Evolutionary conservation across 2,329 filamentous ascomycete species (phyloP), one percentile per base, ranked within the genome.

Genomic region (Bipolaris gigantea): DNA sequence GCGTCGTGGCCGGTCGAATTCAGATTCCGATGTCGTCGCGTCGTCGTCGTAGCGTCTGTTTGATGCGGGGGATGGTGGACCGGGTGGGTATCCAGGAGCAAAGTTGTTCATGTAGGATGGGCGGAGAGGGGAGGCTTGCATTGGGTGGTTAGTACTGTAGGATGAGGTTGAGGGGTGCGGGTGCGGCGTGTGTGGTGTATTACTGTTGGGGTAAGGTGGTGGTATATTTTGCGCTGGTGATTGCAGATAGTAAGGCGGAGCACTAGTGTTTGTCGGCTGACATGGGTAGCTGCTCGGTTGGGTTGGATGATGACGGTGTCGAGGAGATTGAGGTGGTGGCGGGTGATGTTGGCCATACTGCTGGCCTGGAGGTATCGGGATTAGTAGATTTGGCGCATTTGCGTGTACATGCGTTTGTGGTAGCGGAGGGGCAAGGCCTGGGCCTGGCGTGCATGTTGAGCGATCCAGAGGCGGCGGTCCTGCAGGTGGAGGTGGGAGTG

Each of bases 391-490:
- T 10, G 65, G 46, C 15, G 57, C n/a, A 15, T 61, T 60, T 2
- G 60, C 49, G 15, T 59, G 63, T 21, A 32, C 13, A 3, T 53
- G 38, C n/a, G 45, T 19, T 46, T 49, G 60, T 34, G 46, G 53
- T 19, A 56, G 48, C 18, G 59, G 48, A 11, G 62, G 57, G 7
- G 45, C 35, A 16, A 53, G 52, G 6, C 53, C 45, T 19, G 63
- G 27, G 32, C 63, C 63, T 11, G 69, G 67, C 54, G 65, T 64
- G 0, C 70, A 72, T 10, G 54, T 23, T 2, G 69, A 64, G 33
- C 66, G 68, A 44, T 69, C 66, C 8, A 71, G 50, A 21, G 63
- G 62, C 19, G 66, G 69, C 15, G 59, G 63, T 30, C 56, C 54
- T 6, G 53, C 55, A 8, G 61, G 55, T 11, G 58, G 56, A 7